These are phyloP conservation scores for Aspergillus proliferans DNA, from an alignment of 2,329 filamentous ascomycete genomes.

Conservation along the genomic window DNA sequence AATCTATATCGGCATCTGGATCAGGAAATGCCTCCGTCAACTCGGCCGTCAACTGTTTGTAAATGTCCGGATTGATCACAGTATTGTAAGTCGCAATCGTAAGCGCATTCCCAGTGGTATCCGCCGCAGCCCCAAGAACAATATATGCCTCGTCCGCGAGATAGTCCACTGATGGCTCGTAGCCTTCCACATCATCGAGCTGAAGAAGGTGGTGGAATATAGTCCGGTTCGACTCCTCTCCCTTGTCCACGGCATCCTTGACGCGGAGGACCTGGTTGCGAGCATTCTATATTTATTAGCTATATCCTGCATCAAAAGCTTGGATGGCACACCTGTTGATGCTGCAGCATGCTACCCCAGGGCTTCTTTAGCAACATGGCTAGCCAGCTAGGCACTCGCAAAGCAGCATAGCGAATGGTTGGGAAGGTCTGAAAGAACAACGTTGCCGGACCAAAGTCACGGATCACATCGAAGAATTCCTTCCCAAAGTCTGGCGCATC, in stretches of 20 bases:
- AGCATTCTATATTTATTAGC: conserved; percentile 4
- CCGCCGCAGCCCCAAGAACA: conserved; percentile 24
- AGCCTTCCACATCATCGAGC: conserved; percentile 10
- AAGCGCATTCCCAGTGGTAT: conserved; percentile 31
- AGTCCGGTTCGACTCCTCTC: conserved; percentile 13
- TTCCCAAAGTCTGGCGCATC: conserved; percentile 14
- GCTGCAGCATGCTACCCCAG: conserved; percentile 12
- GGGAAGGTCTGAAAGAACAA: conserved; percentile 22
- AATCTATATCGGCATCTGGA: conserved; percentile 15
- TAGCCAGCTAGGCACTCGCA: conserved; percentile 13
- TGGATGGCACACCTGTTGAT: conserved; percentile 7
- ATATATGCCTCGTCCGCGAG: conserved; percentile 23
- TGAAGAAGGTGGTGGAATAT: conserved; percentile 16
- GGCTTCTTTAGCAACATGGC: conserved; percentile 7
- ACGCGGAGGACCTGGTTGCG: conserved; percentile 11
- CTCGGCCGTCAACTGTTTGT: conserved; percentile 19
- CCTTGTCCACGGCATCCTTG: conserved; percentile 11
- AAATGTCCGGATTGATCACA: conserved; percentile 21
- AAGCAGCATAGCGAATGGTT: conserved; percentile 7
- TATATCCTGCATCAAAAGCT: background rate
- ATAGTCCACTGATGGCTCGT: conserved; percentile 15
- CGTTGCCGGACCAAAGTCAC: conserved; percentile 12
- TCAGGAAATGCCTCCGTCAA: conserved; percentile 26
- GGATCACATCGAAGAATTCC: conserved; percentile 15
- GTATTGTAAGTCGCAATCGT: conserved; percentile 26